These are phyloP conservation scores for Escallonia herrerae DNA, from an alignment of 129 eudicot species.

Conservation along the genomic window DNA sequence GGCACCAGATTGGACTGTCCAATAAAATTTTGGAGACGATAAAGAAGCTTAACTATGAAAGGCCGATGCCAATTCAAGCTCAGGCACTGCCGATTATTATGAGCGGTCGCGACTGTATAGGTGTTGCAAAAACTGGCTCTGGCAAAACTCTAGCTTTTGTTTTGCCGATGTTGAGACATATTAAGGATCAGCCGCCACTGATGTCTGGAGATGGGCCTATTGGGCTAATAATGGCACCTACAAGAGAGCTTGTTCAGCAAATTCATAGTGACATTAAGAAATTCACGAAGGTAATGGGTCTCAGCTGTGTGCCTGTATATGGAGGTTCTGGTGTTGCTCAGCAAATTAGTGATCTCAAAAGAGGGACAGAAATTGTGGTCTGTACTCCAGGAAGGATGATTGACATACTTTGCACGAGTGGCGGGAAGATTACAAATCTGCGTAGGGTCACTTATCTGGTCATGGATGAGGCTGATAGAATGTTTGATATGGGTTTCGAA, in stretches of 20 bases:
- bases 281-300: constrained; percentile 55
- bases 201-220: constrained; percentile 75
- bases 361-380: constrained; percentile 76
- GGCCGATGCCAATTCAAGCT: constrained; percentile 74
- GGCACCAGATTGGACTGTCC: constrained; percentile 70
- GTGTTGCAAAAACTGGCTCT: constrained; percentile 76
- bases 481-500: constrained; percentile 91
- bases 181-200: constrained; percentile 67
- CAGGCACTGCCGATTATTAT: constrained; percentile 73
- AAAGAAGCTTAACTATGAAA: constrained; percentile 57
- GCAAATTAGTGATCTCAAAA: constrained; percentile 67
- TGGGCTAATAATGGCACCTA: constrained; percentile 81
- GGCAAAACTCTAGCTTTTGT: constrained; percentile 82
- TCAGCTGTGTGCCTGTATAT: constrained; percentile 74
- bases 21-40: constrained; percentile 56
- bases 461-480: constrained; percentile 84
- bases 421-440: constrained; percentile 71
- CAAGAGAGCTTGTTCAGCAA: constrained; percentile 84
- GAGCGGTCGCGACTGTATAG: constrained; percentile 85
- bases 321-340: constrained; percentile 93
- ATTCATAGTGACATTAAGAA: constrained; percentile 66
- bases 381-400: constrained; percentile 86
- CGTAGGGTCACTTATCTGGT: constrained; percentile 75
- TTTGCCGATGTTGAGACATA: constrained; percentile 77
- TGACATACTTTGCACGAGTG: constrained; percentile 69